Conservation (phyloP, 768 basidiomycete genomes). For the Boletus subparvulus region DNA sequence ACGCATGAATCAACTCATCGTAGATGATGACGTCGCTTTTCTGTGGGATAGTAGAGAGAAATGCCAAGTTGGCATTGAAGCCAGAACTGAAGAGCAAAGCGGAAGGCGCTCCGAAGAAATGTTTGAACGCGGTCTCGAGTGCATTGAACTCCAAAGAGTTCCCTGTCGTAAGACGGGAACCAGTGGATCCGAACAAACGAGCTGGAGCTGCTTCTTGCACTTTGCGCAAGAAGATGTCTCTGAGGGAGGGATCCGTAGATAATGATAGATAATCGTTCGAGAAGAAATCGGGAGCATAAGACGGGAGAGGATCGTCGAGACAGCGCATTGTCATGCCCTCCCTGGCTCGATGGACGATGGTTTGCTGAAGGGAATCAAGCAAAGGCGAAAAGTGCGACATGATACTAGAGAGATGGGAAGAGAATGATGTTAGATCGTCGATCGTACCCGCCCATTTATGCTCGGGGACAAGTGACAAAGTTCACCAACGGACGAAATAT, state of each 20-base stretch:
- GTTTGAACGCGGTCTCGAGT: constrained; percentile 11
- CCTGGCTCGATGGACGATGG: constrained; percentile 4
- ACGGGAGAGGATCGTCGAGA: constrained; percentile 18
- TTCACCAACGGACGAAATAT: background rate
- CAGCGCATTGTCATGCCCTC: constrained; percentile 8
- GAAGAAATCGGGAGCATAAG: constrained; percentile 36
- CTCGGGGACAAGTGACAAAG: background rate
- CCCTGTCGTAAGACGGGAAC: constrained; percentile 48
- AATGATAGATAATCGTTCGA: constrained; percentile 56
- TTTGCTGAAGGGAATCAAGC: constrained; percentile 14
- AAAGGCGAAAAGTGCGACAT: constrained; percentile 14
- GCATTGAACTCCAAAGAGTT: constrained; percentile 29
- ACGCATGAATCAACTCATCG: constrained; percentile 55
- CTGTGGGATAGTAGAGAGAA: constrained; percentile 47
- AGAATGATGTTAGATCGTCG: background rate
- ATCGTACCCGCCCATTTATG: constrained; percentile 7
- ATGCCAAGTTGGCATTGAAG: constrained; percentile 51
- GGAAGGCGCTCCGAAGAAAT: constrained; percentile 31
- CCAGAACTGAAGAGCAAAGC: constrained; percentile 55
- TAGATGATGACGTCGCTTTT: constrained; percentile 47
- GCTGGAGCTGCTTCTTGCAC: constrained; percentile 15
- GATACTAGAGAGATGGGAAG: background rate
- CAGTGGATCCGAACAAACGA: constrained; percentile 46
- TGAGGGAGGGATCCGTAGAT: constrained; percentile 32
- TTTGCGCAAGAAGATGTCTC: constrained; percentile 34